phyloP scores from a whole-genome alignment of 2,329 filamentous ascomycete genomes.

The Leptographium wingfieldii region DNA sequence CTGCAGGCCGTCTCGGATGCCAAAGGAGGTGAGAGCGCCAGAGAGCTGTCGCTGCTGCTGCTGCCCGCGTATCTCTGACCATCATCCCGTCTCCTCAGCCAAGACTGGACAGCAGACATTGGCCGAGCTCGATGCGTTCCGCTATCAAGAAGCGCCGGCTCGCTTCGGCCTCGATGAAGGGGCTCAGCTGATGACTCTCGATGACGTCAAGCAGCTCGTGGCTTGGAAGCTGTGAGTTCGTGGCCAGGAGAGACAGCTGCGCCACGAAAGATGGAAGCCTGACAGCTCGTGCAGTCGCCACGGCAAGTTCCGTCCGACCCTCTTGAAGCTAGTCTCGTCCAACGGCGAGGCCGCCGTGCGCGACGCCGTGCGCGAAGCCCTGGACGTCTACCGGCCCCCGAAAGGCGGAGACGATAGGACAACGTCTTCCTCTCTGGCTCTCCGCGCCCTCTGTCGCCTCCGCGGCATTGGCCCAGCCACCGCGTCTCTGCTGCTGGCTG shows the following conservation, averaged over 20 bases:
- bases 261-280: too few species aligned
- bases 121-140: slow-evolving; percentile 44
- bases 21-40: slow-evolving; percentile 27
- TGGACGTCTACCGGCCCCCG: slow-evolving; percentile 19
- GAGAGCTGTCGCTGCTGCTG: too few species aligned
- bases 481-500: slow-evolving; percentile 58
- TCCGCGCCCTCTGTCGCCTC: slow-evolving; percentile 38
- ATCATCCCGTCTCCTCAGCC: slow-evolving; percentile 16
- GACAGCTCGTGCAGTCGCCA: slow-evolving; percentile 26
- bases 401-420: slow-evolving; percentile 16
- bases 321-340: slow-evolving; percentile 47
- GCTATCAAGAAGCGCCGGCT: slow-evolving; percentile 40
- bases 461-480: slow-evolving; percentile 70
- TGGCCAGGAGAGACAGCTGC: too few species aligned
- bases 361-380: slow-evolving; percentile 37
- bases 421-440: slow-evolving; percentile 29
- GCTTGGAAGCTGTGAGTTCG: slow-evolving; percentile 57
- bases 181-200: slow-evolving; percentile 33
- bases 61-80: too few species aligned
- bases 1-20: slow-evolving; percentile 29
- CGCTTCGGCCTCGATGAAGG: slow-evolving; percentile 26
- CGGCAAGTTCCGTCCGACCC: slow-evolving; percentile 48
- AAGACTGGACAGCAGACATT: slow-evolving; percentile 40
- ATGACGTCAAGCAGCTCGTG: slow-evolving; percentile 47
- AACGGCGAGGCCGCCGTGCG: slow-evolving; percentile 40